These are phyloP conservation scores for Tolypocladium tropicale DNA, from an alignment of 2,329 filamentous ascomycete genomes.

Conservation along the genomic window DNA sequence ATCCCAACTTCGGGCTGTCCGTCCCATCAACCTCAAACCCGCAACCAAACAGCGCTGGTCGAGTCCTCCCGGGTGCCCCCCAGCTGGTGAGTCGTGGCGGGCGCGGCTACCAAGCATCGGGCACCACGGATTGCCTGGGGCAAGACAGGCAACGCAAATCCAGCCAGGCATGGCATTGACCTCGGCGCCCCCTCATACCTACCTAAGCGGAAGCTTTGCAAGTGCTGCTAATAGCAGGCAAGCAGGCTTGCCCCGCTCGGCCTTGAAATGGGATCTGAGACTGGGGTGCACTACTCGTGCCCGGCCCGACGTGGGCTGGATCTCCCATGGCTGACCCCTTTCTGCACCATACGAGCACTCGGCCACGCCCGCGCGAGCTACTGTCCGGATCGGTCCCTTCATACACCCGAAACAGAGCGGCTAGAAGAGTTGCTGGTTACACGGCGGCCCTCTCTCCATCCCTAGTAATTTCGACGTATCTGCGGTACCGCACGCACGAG, in stretches of 20 bases:
- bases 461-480: not conserved
- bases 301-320: not conserved
- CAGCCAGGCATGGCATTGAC: not conserved
- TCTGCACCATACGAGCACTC: not conserved
- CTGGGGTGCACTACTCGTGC: not conserved
- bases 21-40: conserved; percentile 45
- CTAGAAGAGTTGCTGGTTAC: not conserved
- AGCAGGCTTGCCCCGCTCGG: not conserved
- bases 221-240: too few relatives aligned
- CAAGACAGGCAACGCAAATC: not conserved
- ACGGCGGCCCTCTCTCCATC: not conserved
- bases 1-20: conserved; percentile 15
- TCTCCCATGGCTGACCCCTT: not conserved
- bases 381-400: not conserved
- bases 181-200: not conserved
- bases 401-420: not conserved
- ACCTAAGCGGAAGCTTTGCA: not conserved
- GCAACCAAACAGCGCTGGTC: conserved; percentile 2
- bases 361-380: not conserved
- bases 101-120: not conserved
- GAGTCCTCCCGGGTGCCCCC: not conserved
- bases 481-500: not conserved
- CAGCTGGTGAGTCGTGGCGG: not conserved
- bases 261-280: not conserved
- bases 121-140: not conserved